Conservation (phyloP, 73 alveolate genomes). For the Diophrys sp. region DNA sequence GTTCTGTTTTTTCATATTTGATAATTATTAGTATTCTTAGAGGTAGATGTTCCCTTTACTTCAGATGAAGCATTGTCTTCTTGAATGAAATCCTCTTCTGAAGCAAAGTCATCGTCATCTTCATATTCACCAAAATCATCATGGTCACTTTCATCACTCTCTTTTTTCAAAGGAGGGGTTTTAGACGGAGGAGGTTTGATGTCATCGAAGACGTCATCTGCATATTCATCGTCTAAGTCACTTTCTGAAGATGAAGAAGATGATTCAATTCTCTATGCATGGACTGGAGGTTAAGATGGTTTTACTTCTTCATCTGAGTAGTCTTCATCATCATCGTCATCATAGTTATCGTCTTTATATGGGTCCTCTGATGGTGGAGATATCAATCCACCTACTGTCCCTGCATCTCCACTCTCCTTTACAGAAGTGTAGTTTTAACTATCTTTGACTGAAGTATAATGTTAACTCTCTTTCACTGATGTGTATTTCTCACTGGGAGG, state of each 20-base stretch:
- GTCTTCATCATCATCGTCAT: not conserved
- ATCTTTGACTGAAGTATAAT: too few relatives aligned
- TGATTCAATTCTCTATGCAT: not conserved
- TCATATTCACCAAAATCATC: not conserved
- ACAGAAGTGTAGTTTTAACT: too few relatives aligned
- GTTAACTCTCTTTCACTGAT: not conserved
- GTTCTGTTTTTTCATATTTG: too few relatives aligned
- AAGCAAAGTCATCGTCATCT: not conserved
- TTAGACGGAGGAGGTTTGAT: not conserved
- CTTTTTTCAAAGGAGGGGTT: not conserved
- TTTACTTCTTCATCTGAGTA: not conserved
- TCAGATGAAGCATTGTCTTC: not conserved
- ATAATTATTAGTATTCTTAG: too few relatives aligned
- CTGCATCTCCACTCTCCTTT: too few relatives aligned
- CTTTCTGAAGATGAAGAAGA: not conserved
- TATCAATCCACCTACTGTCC: too few relatives aligned
- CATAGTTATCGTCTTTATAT: not conserved
- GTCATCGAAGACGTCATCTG: not conserved
- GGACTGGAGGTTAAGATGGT: not conserved
- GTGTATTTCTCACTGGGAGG: too few relatives aligned
- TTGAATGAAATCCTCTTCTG: not conserved
- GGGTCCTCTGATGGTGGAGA: not conserved
- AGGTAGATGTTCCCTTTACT: not conserved
- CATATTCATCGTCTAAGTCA: slow-evolving; percentile 1
- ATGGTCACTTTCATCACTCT: not conserved